Evolutionary conservation across 75 land plant species (phyloP), one percentile per base, ranked within the genome.

Genomic region (Gnetum montanum): DNA sequence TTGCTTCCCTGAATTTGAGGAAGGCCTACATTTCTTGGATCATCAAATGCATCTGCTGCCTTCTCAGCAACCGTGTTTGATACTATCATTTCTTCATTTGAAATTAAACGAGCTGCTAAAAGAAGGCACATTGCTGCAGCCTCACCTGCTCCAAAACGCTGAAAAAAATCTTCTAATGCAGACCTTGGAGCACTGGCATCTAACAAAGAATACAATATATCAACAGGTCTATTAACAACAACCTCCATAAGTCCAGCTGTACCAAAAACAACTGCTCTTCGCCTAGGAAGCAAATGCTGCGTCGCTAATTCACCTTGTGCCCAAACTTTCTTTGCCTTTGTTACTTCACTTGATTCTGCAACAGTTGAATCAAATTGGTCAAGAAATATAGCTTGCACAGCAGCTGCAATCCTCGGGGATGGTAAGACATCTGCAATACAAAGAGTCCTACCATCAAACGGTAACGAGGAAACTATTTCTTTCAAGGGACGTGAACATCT

Each of bases 41-140:
- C 97, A 58, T 90, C 99, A 79, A 83, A 95, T 44, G 93, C 83
- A 38, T 95, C 97, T 16, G 97, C 97, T n/a, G 99, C 99, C 67
- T 82, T 86, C 59, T 95, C 93, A 40, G 82, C 72, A 55, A 86
- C 81, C 45, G 58, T 68, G 60, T 73, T 79, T 66, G 82, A 71
- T 29, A 95, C 67, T 4, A 77, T 47, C 46, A 69, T 76, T 43
- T 88, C 93, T 51, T 81, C 77, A 46, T 60, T 52, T 16, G 74
- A 64, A 33, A 73, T 75, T 35, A 95, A 50, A 54, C 84, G 72
- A 28, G 97, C 77, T 34, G 97, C 92, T 43, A 95, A 70, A 65
- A 90, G 78, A 54, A 95, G 58, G 58, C 96, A 95, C 97, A 90
- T 95, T 36, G 97, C 97, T 62, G 99, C 97, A 68, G 97, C 91